Percentiles rank a stretch among this genome's conserved stretches.
phyloP scores from a whole-genome alignment of 768 basidiomycete species.

The Kockovaella imperatae region DNA sequence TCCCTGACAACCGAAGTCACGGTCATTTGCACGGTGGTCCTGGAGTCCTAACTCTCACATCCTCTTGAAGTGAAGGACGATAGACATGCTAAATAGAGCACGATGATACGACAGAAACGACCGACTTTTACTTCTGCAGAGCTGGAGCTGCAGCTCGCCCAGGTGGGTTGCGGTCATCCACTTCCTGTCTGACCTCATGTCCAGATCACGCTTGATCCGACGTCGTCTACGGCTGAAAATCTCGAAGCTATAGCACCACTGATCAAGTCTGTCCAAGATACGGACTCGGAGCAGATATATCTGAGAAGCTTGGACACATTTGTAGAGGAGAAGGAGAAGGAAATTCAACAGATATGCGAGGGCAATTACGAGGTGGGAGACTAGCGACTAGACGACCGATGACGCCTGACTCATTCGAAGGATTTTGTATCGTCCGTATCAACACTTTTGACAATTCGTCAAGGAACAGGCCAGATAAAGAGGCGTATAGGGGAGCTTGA shows the following conservation, averaged over 20 bases:
- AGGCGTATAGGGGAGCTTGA: slow-evolving; percentile 86
- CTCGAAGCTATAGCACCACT: slow-evolving; percentile 91
- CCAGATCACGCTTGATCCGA: slow-evolving; percentile 33
- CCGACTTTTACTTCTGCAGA: slow-evolving; percentile 40
- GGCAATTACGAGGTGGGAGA: slow-evolving; percentile 68
- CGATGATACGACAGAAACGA: slow-evolving; percentile 29
- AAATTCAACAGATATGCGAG: slow-evolving; percentile 91
- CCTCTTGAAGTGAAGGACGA: no score
- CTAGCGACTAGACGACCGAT: background rate
- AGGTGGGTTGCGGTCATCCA: slow-evolving; percentile 18
- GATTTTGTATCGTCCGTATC: slow-evolving; percentile 96
- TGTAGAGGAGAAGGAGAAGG: slow-evolving; percentile 85
- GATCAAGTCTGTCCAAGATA: slow-evolving; percentile 85
- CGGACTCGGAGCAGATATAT: slow-evolving; percentile 79
- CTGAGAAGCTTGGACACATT: slow-evolving; percentile 76
- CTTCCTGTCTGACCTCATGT: background rate
- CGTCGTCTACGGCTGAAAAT: slow-evolving; percentile 59
- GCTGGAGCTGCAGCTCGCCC: slow-evolving; percentile 41
- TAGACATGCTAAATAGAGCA: no score
- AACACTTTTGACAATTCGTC: slow-evolving; percentile 90
- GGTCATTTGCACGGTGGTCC: no score
- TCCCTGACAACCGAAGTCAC: no score
- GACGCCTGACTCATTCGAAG: slow-evolving; percentile 38
- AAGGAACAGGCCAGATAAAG: slow-evolving; percentile 88
- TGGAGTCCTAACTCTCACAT: no score